phyloP scores from a whole-genome alignment of 306 rosid genomes.

The Gillenia trifoliata region DNA sequence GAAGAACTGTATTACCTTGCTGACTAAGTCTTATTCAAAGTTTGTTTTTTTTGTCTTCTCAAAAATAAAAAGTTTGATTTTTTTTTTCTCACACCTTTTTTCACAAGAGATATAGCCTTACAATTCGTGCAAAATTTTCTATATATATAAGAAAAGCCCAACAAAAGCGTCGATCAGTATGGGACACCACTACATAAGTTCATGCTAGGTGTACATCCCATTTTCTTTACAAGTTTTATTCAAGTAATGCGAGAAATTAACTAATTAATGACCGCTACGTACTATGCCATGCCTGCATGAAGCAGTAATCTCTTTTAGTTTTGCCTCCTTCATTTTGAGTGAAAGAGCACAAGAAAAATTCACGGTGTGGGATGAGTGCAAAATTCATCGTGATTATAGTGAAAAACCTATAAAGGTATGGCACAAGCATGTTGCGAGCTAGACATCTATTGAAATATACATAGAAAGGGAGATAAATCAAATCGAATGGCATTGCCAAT shows the following conservation, averaged over 20 bases:
- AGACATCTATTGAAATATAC: background rate
- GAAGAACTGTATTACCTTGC: too few relatives aligned
- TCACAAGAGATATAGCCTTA: too few relatives aligned
- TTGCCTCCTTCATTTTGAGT: too few relatives aligned
- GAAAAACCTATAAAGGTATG: too few relatives aligned
- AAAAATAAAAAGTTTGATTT: too few relatives aligned
- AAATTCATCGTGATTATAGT: too few relatives aligned
- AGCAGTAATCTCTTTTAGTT: background rate
- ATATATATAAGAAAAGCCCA: background rate
- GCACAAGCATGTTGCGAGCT: background rate
- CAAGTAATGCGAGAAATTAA: background rate
- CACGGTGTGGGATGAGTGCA: background rate
- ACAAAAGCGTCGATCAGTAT: background rate
- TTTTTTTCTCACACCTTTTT: too few relatives aligned
- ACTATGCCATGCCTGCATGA: background rate
- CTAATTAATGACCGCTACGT: background rate
- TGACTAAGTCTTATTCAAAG: too few relatives aligned
- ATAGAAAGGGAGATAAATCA: background rate
- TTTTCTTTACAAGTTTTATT: background rate
- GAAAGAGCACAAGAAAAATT: too few relatives aligned
- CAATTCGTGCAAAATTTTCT: background rate
- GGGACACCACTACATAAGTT: background rate
- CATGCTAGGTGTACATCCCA: background rate
- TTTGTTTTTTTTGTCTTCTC: too few relatives aligned
- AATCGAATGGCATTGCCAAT: background rate